Evolutionary conservation across 768 basidiomycete genomes (phyloP).

Genomic region (Mycena rebaudengoi): DNA sequence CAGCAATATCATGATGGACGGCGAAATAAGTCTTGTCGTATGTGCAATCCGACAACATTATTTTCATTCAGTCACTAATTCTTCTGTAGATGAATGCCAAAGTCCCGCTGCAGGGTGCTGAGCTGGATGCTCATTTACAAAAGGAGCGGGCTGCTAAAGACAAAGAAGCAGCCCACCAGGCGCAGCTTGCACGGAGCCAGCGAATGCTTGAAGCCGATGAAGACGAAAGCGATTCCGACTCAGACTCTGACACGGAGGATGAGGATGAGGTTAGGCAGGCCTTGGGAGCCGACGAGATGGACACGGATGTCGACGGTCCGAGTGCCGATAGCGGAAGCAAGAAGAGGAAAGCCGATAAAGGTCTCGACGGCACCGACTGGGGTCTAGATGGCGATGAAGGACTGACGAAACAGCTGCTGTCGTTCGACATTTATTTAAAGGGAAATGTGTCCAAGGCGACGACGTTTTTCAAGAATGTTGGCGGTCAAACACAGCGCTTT

Average conservation of each 20-base stretch:
- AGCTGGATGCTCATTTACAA: constrained; percentile 82
- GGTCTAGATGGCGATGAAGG: constrained; percentile 80
- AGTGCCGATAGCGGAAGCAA: constrained; percentile 37
- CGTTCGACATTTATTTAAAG: constrained; percentile 96
- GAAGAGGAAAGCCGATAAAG: constrained; percentile 57
- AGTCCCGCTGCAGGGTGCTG: constrained; percentile 87
- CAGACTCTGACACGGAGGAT: constrained; percentile 69
- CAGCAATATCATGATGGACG: constrained; percentile 83
- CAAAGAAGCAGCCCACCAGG: constrained; percentile 87
- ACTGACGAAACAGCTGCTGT: constrained; percentile 75
- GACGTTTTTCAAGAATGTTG: constrained; percentile 85
- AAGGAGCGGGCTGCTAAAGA: constrained; percentile 82
- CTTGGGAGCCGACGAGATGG: constrained; percentile 60
- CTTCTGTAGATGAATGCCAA: constrained; percentile 80
- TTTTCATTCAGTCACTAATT: background rate
- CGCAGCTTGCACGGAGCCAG: constrained; percentile 81
- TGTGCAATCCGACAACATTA: constrained; percentile 21
- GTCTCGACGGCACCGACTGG: constrained; percentile 69
- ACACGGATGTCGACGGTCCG: constrained; percentile 49
- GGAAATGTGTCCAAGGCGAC: constrained; percentile 91
- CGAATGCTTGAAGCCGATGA: constrained; percentile 95
- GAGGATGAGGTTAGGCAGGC: constrained; percentile 70
- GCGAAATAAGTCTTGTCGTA: constrained; percentile 72
- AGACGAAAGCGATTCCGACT: constrained; percentile 82
- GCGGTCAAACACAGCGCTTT: constrained; percentile 79